Evolutionary conservation across 768 basidiomycete genomes (phyloP).

Genomic region (Hypsizygus marmoreus): DNA sequence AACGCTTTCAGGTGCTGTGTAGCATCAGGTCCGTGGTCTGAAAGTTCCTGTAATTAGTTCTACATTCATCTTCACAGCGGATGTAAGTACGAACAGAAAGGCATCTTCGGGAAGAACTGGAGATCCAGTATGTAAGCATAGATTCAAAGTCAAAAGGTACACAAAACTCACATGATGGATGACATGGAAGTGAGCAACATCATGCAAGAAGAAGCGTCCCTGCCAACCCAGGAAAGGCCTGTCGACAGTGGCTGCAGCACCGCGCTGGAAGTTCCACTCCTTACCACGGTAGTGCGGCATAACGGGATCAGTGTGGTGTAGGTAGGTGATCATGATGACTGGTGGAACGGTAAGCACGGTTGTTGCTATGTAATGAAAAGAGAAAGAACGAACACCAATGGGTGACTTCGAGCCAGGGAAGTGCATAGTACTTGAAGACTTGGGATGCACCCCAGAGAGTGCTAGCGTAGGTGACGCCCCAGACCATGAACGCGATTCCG

Average conservation of each 20-base stretch:
- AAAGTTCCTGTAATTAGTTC: constrained; percentile 3
- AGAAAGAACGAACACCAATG: constrained; percentile 49
- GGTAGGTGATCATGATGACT: constrained; percentile 58
- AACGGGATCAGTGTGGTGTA: constrained; percentile 61
- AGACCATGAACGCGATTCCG: constrained; percentile 52
- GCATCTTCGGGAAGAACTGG: constrained; percentile 24
- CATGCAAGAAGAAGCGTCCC: constrained; percentile 68
- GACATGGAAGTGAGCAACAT: constrained; percentile 65
- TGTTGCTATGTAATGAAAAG: background rate
- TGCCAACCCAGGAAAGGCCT: constrained; percentile 61
- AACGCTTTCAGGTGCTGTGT: constrained; percentile 51
- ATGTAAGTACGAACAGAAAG: constrained; percentile 17
- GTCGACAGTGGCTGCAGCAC: constrained; percentile 63
- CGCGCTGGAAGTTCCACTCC: constrained; percentile 63
- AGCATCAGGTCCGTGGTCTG: constrained; percentile 55
- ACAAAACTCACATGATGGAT: constrained; percentile 52
- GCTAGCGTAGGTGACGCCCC: constrained; percentile 37
- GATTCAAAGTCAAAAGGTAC: background rate
- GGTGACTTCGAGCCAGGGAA: constrained; percentile 56
- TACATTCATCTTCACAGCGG: background rate
- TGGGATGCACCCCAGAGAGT: constrained; percentile 36
- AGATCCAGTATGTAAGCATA: background rate
- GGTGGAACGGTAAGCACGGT: too few relatives aligned
- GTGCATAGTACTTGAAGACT: constrained; percentile 49
- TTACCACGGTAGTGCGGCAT: constrained; percentile 59